Conservation (phyloP, 306 rosid species). For the Casuarina glauca region DNA sequence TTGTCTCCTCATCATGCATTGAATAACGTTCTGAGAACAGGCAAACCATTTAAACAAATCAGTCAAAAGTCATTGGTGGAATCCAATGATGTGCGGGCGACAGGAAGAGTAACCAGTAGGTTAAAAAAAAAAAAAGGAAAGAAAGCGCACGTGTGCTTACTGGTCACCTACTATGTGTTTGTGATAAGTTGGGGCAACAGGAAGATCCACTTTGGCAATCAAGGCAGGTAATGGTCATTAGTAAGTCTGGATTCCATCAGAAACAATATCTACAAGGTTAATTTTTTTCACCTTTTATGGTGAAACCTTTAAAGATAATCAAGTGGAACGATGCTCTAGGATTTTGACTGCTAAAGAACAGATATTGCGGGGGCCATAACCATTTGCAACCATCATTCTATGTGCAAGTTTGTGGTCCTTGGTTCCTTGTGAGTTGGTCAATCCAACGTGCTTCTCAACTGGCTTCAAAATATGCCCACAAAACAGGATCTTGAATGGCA, state of each 20-base stretch:
- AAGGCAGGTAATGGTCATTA: too few relatives aligned
- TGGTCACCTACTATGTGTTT: background rate
- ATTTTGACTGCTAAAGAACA: too few relatives aligned
- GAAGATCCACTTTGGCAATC: background rate
- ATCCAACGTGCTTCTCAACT: slow-evolving; percentile 20
- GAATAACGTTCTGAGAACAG: too few relatives aligned
- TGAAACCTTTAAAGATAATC: too few relatives aligned
- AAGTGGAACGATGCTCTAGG: too few relatives aligned
- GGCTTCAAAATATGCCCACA: slow-evolving; percentile 10
- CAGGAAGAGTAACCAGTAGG: background rate
- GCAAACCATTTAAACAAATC: too few relatives aligned
- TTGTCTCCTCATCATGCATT: too few relatives aligned
- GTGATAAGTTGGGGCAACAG: background rate
- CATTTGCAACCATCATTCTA: background rate
- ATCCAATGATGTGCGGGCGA: slow-evolving; percentile 8
- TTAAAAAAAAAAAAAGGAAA: background rate
- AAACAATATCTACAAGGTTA: too few relatives aligned
- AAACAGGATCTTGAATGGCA: too few relatives aligned
- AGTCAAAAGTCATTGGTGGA: background rate
- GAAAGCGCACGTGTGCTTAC: background rate
- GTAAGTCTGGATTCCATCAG: too few relatives aligned
- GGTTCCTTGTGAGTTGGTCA: slow-evolving; percentile 22
- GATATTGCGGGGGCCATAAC: slow-evolving; percentile 5
- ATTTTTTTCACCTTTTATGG: too few relatives aligned
- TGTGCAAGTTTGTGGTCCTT: slow-evolving; percentile 9